A percentile compares a stretch with the other conserved stretches of the same genome.
Conservation (phyloP, 2,329 filamentous ascomycete species). For the Diplodia intermedia region DNA sequence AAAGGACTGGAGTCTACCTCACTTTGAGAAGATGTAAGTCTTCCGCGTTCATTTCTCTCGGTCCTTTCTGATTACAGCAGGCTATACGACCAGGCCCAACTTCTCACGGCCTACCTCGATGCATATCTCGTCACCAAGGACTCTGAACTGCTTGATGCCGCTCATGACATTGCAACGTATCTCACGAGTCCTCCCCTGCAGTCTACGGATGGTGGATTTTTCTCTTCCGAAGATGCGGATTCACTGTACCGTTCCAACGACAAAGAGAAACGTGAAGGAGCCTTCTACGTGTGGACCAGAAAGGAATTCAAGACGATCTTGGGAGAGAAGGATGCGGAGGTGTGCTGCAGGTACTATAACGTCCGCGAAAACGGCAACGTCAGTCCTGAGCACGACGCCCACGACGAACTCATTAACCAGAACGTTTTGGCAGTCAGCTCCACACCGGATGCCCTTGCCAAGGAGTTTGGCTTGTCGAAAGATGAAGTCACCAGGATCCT, state of each 20-base stretch:
- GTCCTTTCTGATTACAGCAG: constrained; percentile 34
- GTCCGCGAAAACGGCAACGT: constrained; percentile 87
- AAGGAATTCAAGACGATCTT: constrained; percentile 84
- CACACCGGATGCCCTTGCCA: constrained; percentile 72
- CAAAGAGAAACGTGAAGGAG: constrained; percentile 84
- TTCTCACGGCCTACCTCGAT: constrained; percentile 84
- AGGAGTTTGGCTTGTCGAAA: constrained; percentile 75
- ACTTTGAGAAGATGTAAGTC: constrained; percentile 87
- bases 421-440: constrained; percentile 81
- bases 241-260: constrained; percentile 77
- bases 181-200: constrained; percentile 75
- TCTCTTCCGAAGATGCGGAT: constrained; percentile 89
- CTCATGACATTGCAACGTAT: constrained; percentile 86
- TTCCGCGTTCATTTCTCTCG: background rate
- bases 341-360: constrained; percentile 85
- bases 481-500: constrained; percentile 73
- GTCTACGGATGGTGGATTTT: constrained; percentile 75
- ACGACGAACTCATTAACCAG: constrained; percentile 93
- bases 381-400: constrained; percentile 78
- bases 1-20: constrained; percentile 88
- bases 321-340: constrained; percentile 69
- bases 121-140: constrained; percentile 75
- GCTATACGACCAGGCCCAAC: constrained; percentile 87
- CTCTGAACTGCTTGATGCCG: constrained; percentile 76
- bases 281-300: constrained; percentile 92